Evolutionary conservation across 2,329 filamentous ascomycete genomes (phyloP).

Genomic region (Fusarium sp.): DNA sequence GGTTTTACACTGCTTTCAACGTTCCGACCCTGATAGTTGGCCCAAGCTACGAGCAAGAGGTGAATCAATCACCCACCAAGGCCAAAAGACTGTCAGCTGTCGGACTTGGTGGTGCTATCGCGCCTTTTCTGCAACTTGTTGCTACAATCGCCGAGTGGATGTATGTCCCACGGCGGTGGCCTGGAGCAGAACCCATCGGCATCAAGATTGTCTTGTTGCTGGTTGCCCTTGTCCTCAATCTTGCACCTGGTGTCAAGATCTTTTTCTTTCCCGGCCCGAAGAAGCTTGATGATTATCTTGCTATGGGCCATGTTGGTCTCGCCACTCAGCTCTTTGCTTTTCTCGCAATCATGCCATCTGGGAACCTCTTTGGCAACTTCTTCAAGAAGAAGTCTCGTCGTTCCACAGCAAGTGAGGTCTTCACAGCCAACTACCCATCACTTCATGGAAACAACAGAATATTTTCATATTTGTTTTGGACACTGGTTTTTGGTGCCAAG

Average conservation of each 20-base stretch:
- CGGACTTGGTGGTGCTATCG: neutral
- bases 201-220: neutral
- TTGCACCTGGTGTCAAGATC: neutral
- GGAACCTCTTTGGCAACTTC: neutral
- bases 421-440: neutral
- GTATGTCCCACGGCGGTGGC: neutral
- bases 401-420: neutral
- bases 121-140: neutral
- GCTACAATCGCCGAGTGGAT: neutral
- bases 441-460: neutral
- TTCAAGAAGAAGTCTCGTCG: constrained; percentile 1
- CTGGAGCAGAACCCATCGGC: neutral
- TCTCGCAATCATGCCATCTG: neutral
- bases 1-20: neutral
- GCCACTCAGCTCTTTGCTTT: neutral
- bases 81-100: neutral
- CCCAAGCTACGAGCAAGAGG: neutral
- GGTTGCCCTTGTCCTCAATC: neutral
- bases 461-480: neutral
- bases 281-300: neutral
- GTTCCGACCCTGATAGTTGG: neutral
- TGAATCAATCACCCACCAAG: neutral
- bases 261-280: neutral
- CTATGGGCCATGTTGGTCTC: neutral
- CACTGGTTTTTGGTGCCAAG: neutral